Evolutionary conservation across 345 rosid genomes (phyloP).

Genomic region (Pseudoturritis turrita): DNA sequence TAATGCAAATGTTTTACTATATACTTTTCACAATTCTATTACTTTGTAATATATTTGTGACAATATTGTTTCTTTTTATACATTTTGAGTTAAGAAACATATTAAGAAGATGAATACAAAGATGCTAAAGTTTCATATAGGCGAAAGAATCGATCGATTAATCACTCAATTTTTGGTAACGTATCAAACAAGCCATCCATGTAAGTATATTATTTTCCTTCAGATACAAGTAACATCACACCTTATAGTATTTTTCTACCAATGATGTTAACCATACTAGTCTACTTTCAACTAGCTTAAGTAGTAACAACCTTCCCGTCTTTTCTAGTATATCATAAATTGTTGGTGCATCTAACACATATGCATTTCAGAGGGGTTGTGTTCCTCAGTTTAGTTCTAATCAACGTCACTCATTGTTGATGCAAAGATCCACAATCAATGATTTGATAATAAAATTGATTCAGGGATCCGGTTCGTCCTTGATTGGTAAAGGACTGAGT

Average conservation of each 20-base stretch:
- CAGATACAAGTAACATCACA: background rate
- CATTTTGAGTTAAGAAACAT: background rate
- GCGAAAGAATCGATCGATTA: background rate
- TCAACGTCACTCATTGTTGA: no score
- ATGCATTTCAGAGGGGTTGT: background rate
- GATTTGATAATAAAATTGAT: no score
- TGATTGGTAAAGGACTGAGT: no score
- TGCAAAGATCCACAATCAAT: no score
- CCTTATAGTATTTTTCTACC: background rate
- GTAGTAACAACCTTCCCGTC: background rate
- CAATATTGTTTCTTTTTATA: background rate
- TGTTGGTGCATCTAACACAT: background rate
- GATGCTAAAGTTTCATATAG: background rate
- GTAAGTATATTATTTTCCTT: background rate
- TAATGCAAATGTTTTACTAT: background rate
- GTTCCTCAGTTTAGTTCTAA: no score
- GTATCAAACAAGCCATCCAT: background rate
- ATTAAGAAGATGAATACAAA: background rate
- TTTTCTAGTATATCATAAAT: background rate
- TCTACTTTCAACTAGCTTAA: background rate
- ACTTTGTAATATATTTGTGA: background rate
- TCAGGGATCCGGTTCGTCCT: no score
- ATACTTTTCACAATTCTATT: background rate
- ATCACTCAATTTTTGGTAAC: background rate
- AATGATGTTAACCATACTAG: no score